A percentile compares a stretch with the other conserved stretches of the same genome.
phyloP scores from a whole-genome alignment of 1,284 basidiomycete genomes.

The Ceratobasidium sp. region DNA sequence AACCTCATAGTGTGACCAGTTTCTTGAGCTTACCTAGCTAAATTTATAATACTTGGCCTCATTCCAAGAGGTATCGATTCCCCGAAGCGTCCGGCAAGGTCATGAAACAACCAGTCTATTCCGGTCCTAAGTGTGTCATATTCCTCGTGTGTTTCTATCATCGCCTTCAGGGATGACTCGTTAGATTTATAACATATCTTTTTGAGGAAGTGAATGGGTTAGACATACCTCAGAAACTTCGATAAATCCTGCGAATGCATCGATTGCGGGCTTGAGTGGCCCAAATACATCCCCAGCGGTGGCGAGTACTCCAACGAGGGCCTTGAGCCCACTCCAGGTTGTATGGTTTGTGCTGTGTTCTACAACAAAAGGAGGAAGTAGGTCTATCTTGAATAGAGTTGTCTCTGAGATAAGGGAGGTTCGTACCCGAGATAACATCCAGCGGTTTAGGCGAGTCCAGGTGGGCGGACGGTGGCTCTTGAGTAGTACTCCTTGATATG shows the following conservation, averaged over 20 bases:
- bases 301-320: not conserved
- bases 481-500: too few relatives aligned
- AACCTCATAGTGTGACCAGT: too few relatives aligned
- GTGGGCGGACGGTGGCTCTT: too few relatives aligned
- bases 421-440: too few relatives aligned
- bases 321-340: not conserved
- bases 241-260: not conserved
- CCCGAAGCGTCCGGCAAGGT: not conserved
- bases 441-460: too few relatives aligned
- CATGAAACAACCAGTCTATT: not conserved
- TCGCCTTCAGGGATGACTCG: not conserved
- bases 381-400: too few relatives aligned
- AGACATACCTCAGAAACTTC: not conserved
- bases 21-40: not conserved
- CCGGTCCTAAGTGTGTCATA: not conserved
- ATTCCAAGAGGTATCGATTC: not conserved
- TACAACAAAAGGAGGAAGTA: too few relatives aligned
- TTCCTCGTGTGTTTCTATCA: conserved; percentile 4
- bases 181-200: not conserved
- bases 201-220: not conserved
- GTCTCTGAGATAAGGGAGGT: too few relatives aligned
- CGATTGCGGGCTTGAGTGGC: conserved; percentile 16
- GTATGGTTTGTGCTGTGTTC: not conserved
- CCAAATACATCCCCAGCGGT: not conserved
- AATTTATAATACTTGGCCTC: not conserved